A percentile compares a stretch with the other conserved stretches of the same genome.
Evolutionary conservation across 2,329 filamentous ascomycete genomes (phyloP).

Genomic region (Ophiostoma sp.): DNA sequence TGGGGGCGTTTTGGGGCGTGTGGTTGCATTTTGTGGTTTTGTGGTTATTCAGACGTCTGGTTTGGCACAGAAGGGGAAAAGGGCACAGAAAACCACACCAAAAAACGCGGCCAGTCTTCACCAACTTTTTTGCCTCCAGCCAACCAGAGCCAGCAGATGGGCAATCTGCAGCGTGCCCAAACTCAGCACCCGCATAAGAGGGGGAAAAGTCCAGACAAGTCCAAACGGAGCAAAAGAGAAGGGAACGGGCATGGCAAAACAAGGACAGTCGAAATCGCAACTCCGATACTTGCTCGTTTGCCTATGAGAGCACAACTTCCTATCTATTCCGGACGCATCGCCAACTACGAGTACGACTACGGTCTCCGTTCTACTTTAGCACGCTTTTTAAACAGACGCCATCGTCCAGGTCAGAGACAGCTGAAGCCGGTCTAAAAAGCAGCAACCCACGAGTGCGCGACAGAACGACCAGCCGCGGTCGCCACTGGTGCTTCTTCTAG

Average conservation of each 20-base stretch:
- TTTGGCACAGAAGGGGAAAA: neutral
- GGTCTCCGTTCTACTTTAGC: neutral
- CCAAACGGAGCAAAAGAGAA: neutral
- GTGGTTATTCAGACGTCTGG: neutral
- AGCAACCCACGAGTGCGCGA: neutral
- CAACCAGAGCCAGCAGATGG: neutral
- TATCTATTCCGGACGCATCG: neutral
- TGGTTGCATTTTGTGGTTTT: conserved; percentile 14
- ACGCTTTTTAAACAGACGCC: neutral
- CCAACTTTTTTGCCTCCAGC: neutral
- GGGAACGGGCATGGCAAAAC: neutral
- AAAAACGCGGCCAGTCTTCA: neutral
- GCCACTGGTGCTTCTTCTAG: neutral
- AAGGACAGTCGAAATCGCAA: neutral
- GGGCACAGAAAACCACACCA: neutral
- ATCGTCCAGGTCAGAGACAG: neutral
- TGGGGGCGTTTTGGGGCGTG: neutral
- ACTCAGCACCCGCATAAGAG: conserved; percentile 14
- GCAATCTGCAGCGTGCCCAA: conserved; percentile 13
- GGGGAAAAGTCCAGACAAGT: neutral
- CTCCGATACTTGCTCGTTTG: neutral
- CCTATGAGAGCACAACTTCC: neutral
- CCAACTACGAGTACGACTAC: neutral
- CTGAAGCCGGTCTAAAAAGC: neutral
- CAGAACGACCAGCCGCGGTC: neutral